Percentiles rank a stretch among this genome's conserved stretches.
These are phyloP conservation scores for Thamnidium elegans DNA, from an alignment of 192 early-diverging fungal genomes.

Conservation along the genomic window DNA sequence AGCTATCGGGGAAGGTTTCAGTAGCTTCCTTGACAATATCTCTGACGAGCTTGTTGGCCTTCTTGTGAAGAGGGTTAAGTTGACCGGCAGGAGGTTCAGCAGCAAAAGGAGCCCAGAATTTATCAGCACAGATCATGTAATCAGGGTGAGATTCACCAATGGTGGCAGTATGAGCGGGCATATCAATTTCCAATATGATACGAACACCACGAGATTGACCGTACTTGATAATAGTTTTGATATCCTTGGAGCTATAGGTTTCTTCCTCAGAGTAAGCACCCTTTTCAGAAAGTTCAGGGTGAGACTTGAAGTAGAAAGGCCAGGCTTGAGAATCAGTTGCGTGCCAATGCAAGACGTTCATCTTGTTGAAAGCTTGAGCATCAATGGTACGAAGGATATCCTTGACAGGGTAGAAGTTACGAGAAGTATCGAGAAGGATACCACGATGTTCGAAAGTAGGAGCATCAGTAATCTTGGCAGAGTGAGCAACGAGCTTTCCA, in stretches of 20 bases:
- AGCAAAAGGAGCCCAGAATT: constrained; percentile 61
- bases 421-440: constrained; percentile 61
- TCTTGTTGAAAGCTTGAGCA: constrained; percentile 69
- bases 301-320: constrained; percentile 61
- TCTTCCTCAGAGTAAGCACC: constrained; percentile 64
- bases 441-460: constrained; percentile 69
- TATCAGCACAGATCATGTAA: constrained; percentile 55
- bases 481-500: constrained; percentile 47
- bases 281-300: constrained; percentile 58
- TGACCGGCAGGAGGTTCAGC: constrained; percentile 82
- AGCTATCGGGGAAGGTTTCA: constrained; percentile 64
- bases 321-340: constrained; percentile 67
- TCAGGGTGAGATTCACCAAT: constrained; percentile 46
- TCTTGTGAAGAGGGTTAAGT: constrained; percentile 64
- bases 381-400: constrained; percentile 61
- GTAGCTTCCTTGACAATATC: constrained; percentile 60
- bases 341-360: constrained; percentile 81
- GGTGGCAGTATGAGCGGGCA: constrained; percentile 72
- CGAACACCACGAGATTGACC: constrained; percentile 74
- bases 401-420: constrained; percentile 64
- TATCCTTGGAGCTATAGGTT: constrained; percentile 67
- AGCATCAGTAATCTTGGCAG: constrained; percentile 58
- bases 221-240: constrained; percentile 65
- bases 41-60: constrained; percentile 56
- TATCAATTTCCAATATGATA: constrained; percentile 83